Percentiles rank a stretch among this genome's conserved stretches.
Evolutionary conservation across 805 yeast genomes (phyloP).

Genomic region (Hanseniaspora hatyaiensis): DNA sequence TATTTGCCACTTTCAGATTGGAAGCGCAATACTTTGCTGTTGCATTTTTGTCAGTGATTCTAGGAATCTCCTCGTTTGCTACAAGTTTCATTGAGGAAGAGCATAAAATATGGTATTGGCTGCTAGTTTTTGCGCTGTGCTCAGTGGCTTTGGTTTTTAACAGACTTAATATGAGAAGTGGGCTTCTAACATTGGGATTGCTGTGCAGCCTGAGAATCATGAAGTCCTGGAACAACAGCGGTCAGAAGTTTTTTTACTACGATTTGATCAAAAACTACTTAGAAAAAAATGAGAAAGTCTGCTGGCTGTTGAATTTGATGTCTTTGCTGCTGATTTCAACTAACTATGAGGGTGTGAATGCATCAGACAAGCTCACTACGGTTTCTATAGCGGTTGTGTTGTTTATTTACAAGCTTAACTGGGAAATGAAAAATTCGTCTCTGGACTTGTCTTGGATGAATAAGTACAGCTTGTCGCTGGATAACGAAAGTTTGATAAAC

Average conservation of each 20-base stretch:
- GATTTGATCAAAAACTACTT: conserved; percentile 19
- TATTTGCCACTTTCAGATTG: conserved; percentile 12
- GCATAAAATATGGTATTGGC: conserved; percentile 93
- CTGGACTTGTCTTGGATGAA: conserved; percentile 1
- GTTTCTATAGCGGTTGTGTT: conserved; percentile 32
- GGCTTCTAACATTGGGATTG: neutral
- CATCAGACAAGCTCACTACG: conserved; percentile 27
- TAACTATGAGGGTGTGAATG: conserved; percentile 21
- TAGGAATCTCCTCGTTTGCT: conserved; percentile 57
- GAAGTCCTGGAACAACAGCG: conserved; percentile 80
- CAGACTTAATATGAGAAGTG: neutral
- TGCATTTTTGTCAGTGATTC: conserved; percentile 24
- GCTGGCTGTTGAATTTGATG: conserved; percentile 39
- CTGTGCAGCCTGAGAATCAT: conserved; percentile 41
- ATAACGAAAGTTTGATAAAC: neutral
- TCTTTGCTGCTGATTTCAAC: conserved; percentile 23
- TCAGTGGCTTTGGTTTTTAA: conserved; percentile 17
- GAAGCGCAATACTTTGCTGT: conserved; percentile 13
- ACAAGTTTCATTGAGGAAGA: conserved; percentile 92
- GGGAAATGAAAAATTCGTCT: conserved; percentile 36
- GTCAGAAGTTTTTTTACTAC: conserved; percentile 61
- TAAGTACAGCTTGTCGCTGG: neutral
- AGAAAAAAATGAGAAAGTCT: conserved; percentile 22
- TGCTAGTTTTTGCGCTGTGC: conserved; percentile 24
- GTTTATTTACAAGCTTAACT: conserved; percentile 44